Evolutionary conservation across 225 moss, liverwort and hornwort genomes (phyloP).

Genomic region (Bryoerythrophyllum caledonicum): DNA sequence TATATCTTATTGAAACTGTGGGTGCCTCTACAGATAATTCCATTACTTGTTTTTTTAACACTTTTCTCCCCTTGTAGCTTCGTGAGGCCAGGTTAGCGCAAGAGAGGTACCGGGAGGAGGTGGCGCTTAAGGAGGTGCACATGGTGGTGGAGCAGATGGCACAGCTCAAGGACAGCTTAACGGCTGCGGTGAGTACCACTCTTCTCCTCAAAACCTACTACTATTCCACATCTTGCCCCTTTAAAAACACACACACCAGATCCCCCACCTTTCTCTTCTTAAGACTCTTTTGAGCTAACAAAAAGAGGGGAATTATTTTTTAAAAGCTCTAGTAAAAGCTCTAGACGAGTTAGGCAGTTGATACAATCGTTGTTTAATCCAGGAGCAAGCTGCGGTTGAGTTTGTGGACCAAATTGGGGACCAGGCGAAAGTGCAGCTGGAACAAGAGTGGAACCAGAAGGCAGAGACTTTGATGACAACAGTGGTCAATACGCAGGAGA

Average conservation of each 20-base stretch:
- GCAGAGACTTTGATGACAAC: constrained; percentile 43
- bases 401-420: constrained; percentile 47
- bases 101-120: constrained; percentile 49
- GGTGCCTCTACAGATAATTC: too few species aligned
- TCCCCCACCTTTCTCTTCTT: too few species aligned
- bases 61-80: constrained; percentile 36
- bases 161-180: constrained; percentile 51
- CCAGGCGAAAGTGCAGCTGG: constrained; percentile 53
- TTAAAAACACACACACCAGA: background rate
- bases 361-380: background rate
- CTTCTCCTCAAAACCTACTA: background rate
- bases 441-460: constrained; percentile 54
- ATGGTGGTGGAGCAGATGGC: constrained; percentile 52
- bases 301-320: too few species aligned
- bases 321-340: too few species aligned
- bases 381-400: constrained; percentile 61
- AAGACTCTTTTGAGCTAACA: too few species aligned
- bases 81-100: constrained; percentile 48
- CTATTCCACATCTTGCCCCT: background rate
- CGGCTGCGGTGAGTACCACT: constrained; percentile 50
- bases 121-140: constrained; percentile 48
- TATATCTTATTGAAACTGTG: too few species aligned
- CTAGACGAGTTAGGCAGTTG: background rate
- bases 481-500: constrained; percentile 27
- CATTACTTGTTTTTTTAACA: background rate